Conservation (phyloP, 306 rosid species). For the Cucurbita maxima region DNA sequence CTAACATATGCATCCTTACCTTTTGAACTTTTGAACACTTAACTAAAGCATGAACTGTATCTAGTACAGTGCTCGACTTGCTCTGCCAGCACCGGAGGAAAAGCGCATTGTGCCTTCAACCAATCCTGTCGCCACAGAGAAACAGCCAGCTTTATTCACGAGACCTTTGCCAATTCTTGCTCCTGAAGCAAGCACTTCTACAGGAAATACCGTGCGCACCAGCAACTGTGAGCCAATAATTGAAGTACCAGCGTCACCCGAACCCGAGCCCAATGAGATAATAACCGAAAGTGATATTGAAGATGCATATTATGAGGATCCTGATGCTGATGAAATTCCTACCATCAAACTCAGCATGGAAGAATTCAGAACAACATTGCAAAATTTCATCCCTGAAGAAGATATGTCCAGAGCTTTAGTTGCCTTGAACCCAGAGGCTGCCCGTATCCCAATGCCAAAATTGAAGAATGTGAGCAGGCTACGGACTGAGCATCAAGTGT, state of each 20-base stretch:
- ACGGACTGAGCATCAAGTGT: slow-evolving; percentile 95
- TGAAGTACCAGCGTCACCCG: slow-evolving; percentile 85
- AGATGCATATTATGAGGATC: slow-evolving; percentile 46
- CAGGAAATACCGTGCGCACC: slow-evolving; percentile 15
- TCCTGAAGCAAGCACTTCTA: slow-evolving; percentile 21
- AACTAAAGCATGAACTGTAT: slow-evolving; percentile 17
- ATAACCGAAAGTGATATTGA: slow-evolving; percentile 58
- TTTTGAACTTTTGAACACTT: not conserved
- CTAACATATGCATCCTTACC: not conserved
- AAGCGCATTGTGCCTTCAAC: slow-evolving; percentile 33
- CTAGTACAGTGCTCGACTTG: slow-evolving; percentile 69
- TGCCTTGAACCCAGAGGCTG: slow-evolving; percentile 39
- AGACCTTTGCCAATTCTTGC: slow-evolving; percentile 33
- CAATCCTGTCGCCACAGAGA: slow-evolving; percentile 21
- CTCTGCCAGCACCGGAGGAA: slow-evolving; percentile 87
- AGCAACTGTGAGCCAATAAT: slow-evolving; percentile 63
- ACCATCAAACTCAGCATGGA: slow-evolving; percentile 27
- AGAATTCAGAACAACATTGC: slow-evolving; percentile 28
- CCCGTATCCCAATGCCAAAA: slow-evolving; percentile 58
- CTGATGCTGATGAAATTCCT: slow-evolving; percentile 63
- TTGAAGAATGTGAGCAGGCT: slow-evolving; percentile 73
- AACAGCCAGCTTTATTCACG: slow-evolving; percentile 22
- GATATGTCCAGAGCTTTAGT: slow-evolving; percentile 79
- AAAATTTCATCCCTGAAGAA: slow-evolving; percentile 28
- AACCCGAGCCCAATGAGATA: slow-evolving; percentile 33